These are phyloP conservation scores for Elongisporangium undulatum DNA, from an alignment of 352 stramenopile genomes.

Conservation along the genomic window DNA sequence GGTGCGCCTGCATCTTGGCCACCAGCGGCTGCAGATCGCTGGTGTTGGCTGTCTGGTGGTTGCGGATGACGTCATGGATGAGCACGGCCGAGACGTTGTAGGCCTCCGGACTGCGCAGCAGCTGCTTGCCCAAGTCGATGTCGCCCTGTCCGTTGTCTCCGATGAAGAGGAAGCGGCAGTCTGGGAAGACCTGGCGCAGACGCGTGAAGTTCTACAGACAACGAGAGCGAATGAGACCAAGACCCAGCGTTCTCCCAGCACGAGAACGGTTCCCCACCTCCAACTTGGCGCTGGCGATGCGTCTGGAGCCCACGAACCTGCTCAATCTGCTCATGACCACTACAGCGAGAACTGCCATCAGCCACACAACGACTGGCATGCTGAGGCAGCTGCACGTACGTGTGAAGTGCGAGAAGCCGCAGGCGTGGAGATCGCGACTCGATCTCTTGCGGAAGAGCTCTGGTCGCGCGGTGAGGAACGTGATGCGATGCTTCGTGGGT, in stretches of 20 bases:
- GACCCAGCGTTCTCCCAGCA: not conserved
- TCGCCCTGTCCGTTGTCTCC: constrained; percentile 80
- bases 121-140: constrained; percentile 72
- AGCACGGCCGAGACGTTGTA: constrained; percentile 63
- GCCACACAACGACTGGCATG: not conserved
- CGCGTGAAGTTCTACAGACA: constrained; percentile 69
- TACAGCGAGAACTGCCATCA: constrained; percentile 6
- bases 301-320: constrained; percentile 55
- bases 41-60: constrained; percentile 21
- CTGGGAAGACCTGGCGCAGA: constrained; percentile 65
- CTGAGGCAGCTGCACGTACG: constrained; percentile 23
- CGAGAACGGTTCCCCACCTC: constrained; percentile 20
- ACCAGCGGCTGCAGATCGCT: constrained; percentile 4
- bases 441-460: constrained; percentile 65
- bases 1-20: constrained; percentile 33
- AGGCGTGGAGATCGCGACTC: constrained; percentile 54
- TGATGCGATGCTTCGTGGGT: constrained; percentile 32
- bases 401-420: constrained; percentile 74
- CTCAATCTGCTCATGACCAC: constrained; percentile 70
- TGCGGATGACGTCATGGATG: constrained; percentile 82
- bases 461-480: constrained; percentile 71
- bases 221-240: not conserved
- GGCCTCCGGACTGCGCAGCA: constrained; percentile 44
- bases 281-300: constrained; percentile 68
- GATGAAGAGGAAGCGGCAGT: constrained; percentile 76